phyloP scores from a whole-genome alignment of 768 basidiomycete species.

The Macrolepiota albuminosa region DNA sequence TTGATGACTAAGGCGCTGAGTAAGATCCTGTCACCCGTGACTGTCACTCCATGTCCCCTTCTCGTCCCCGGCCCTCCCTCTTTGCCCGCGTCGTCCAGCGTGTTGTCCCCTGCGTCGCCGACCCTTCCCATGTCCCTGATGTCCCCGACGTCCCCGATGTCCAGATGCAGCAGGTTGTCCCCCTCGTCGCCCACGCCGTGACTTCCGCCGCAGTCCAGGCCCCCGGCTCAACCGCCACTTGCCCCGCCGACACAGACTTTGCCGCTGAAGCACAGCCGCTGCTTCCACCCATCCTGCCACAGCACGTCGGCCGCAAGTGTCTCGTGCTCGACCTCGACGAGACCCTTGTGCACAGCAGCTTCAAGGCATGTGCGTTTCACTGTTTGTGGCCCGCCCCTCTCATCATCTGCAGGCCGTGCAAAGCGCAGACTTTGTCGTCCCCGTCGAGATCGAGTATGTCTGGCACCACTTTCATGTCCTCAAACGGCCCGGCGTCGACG shows the following conservation, averaged over 20 bases:
- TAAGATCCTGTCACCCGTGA: conserved; percentile 20
- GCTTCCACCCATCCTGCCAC: conserved; percentile 73
- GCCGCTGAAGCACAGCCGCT: conserved; percentile 73
- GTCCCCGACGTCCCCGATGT: too few relatives aligned
- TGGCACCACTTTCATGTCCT: conserved; percentile 99
- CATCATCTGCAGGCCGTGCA: conserved; percentile 63
- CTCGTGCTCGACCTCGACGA: conserved; percentile 96
- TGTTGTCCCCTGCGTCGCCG: conserved; percentile 31
- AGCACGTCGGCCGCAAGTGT: conserved; percentile 90
- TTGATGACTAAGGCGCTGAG: conserved; percentile 48
- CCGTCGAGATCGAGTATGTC: conserved; percentile 97
- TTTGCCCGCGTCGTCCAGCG: conserved; percentile 29
- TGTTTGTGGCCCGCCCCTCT: background rate
- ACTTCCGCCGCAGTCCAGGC: conserved; percentile 88
- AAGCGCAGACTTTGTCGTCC: conserved; percentile 96
- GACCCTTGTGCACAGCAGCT: conserved; percentile 96
- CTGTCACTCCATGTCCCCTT: background rate
- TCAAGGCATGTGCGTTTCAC: conserved; percentile 63
- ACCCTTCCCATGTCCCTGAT: background rate
- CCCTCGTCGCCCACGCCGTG: conserved; percentile 41
- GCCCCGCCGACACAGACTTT: conserved; percentile 46
- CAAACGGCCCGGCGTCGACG: conserved; percentile 96
- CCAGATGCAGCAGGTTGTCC: background rate
- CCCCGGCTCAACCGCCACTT: conserved; percentile 71
- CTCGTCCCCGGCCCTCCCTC: conserved; percentile 19